Evolutionary conservation across 106 monocot genomes (phyloP).

Genomic region (Dactylorhiza incarnata): DNA sequence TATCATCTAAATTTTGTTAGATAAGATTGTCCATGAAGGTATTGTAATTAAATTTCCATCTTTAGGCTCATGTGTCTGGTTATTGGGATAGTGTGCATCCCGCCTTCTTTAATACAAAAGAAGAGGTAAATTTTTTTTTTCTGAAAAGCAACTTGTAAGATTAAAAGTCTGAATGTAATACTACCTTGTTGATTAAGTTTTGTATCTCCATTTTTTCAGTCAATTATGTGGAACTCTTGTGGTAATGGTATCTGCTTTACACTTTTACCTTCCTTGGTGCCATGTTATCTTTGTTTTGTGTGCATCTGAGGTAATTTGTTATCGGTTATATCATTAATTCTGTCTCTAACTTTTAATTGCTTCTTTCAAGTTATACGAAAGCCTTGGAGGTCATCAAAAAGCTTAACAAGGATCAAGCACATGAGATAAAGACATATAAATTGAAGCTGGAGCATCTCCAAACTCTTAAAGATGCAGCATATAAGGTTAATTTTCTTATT

Average conservation of each 20-base stretch:
- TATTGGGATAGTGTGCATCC: neutral
- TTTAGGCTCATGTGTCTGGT: neutral
- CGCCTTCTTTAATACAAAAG: neutral
- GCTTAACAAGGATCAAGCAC: constrained; percentile 94
- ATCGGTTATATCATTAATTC: neutral
- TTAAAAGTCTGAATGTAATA: neutral
- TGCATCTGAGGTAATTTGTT: neutral
- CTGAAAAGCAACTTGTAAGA: neutral
- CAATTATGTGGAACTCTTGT: neutral
- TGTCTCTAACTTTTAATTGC: neutral
- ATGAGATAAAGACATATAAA: constrained; percentile 96
- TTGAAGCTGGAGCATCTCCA: constrained; percentile 96
- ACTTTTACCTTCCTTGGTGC: neutral
- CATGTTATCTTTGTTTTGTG: neutral
- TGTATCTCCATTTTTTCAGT: neutral
- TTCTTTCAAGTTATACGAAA: constrained; percentile 67
- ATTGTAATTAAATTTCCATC: neutral
- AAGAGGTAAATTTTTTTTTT: neutral
- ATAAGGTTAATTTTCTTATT: constrained; percentile 46
- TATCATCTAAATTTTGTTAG: neutral
- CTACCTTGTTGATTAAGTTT: neutral
- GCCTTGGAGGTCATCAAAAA: constrained; percentile 97
- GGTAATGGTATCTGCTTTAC: neutral
- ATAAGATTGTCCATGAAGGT: neutral
- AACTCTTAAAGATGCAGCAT: constrained; percentile 91